These are phyloP conservation scores for Schizophyllum commune DNA, from an alignment of 1,284 basidiomycete species.

Conservation along the genomic window DNA sequence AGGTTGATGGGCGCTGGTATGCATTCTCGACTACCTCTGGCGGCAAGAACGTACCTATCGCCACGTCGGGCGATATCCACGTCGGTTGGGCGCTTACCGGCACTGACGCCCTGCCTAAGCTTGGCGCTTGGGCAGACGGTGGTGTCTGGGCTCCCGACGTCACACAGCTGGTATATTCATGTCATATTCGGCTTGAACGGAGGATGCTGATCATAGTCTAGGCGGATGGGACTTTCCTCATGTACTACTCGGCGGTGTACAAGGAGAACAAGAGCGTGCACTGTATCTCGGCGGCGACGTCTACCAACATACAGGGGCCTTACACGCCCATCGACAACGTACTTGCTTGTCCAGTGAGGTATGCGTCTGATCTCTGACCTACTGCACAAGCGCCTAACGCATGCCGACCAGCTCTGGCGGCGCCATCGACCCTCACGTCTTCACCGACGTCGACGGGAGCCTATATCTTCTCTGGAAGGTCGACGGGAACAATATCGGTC, in stretches of 20 bases:
- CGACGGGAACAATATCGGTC: constrained; percentile 13
- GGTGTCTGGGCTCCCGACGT: constrained; percentile 16
- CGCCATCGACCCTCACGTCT: constrained; percentile 5
- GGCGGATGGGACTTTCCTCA: constrained; percentile 5
- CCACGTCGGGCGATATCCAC: constrained; percentile 11
- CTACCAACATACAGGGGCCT: constrained; percentile 1
- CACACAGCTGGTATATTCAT: constrained; percentile 3
- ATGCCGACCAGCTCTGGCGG: not conserved
- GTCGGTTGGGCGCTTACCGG: constrained; percentile 7
- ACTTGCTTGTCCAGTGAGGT: not conserved
- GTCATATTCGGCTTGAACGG: not conserved
- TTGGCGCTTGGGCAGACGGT: constrained; percentile 9
- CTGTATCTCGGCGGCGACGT: constrained; percentile 14
- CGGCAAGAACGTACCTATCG: constrained; percentile 8
- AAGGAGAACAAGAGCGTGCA: constrained; percentile 8
- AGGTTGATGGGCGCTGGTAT: constrained; percentile 8
- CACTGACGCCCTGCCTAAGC: constrained; percentile 9
- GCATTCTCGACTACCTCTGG: constrained; percentile 4
- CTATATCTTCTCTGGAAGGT: constrained; percentile 15
- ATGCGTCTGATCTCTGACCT: constrained; percentile 2
- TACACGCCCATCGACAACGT: constrained; percentile 4
- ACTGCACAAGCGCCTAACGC: not conserved
- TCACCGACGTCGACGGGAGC: constrained; percentile 6
- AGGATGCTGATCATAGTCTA: not conserved
- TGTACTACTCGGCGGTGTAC: constrained; percentile 10